Evolutionary conservation across 1,139 yeast genomes (phyloP).

Genomic region (Saccharomyces uvarum): DNA sequence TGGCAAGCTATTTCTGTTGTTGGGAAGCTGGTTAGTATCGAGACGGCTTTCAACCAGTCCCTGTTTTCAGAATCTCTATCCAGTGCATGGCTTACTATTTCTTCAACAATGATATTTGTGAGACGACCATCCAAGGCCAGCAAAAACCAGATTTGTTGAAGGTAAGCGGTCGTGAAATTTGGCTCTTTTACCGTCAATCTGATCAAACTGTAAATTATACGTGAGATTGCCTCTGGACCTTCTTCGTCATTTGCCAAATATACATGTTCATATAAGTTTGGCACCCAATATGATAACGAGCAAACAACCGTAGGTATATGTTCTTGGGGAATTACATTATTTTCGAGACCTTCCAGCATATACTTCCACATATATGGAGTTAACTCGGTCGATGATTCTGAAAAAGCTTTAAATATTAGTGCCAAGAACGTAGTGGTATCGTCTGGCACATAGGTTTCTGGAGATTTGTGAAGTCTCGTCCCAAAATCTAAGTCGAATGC

Average conservation of each 20-base stretch:
- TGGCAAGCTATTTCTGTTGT: conserved; percentile 66
- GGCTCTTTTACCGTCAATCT: conserved; percentile 44
- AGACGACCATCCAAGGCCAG: conserved; percentile 56
- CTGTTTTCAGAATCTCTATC: conserved; percentile 70
- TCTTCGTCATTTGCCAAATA: conserved; percentile 43
- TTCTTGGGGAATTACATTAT: conserved; percentile 16
- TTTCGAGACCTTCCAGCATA: conserved; percentile 23
- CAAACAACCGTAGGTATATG: conserved; percentile 33
- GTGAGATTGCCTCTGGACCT: conserved; percentile 56
- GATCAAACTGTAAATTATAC: conserved; percentile 56
- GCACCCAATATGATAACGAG: conserved; percentile 75
- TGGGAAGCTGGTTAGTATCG: conserved; percentile 58
- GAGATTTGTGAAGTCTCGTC: conserved; percentile 47
- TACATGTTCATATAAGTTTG: conserved; percentile 53
- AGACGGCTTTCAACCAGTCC: conserved; percentile 56
- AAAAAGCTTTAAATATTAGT: conserved; percentile 50
- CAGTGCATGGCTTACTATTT: conserved; percentile 63
- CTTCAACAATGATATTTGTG: conserved; percentile 56
- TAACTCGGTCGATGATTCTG: conserved; percentile 50
- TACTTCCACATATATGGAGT: conserved; percentile 38
- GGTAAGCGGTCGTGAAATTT: conserved; percentile 39
- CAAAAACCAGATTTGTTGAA: conserved; percentile 64
- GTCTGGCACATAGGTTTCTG: conserved; percentile 63
- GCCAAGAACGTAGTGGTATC: conserved; percentile 61
- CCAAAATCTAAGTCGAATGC: conserved; percentile 60